phyloP scores from a whole-genome alignment of 1,284 basidiomycete species.

The Naganishia albida region DNA sequence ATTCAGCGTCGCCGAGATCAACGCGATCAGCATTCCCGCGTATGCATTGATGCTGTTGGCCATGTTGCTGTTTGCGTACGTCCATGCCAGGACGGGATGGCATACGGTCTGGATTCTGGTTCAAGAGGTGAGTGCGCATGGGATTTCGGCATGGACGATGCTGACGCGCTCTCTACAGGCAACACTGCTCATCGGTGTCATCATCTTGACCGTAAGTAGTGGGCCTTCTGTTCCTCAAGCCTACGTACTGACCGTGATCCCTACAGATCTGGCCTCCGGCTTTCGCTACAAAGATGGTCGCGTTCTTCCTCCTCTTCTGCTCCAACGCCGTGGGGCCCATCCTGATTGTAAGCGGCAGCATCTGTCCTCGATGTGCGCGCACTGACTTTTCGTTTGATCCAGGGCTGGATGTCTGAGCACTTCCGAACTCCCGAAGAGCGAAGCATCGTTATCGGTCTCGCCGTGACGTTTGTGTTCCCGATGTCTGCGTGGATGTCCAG shows the following conservation, averaged over 20 bases:
- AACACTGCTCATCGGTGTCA: constrained; percentile 36
- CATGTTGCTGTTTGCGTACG: constrained; percentile 40
- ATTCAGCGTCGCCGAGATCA: constrained; percentile 36
- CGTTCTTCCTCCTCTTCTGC: constrained; percentile 40
- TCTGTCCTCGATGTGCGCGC: neutral
- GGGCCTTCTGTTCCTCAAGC: neutral
- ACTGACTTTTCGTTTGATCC: neutral
- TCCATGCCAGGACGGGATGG: constrained; percentile 37
- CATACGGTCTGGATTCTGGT: constrained; percentile 36
- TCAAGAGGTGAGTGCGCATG: constrained; percentile 34
- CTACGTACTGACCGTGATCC: neutral
- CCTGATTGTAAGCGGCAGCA: constrained; percentile 34
- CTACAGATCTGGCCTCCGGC: constrained; percentile 35
- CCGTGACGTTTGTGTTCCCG: constrained; percentile 37
- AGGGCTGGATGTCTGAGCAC: constrained; percentile 43
- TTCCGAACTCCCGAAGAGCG: constrained; percentile 39
- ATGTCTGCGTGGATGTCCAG: constrained; percentile 41
- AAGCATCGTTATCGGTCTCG: constrained; percentile 39
- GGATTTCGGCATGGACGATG: neutral
- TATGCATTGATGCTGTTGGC: constrained; percentile 40
- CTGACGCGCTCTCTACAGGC: constrained; percentile 15
- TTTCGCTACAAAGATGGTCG: constrained; percentile 41
- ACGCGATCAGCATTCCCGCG: constrained; percentile 38
- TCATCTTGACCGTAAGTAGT: constrained; percentile 34
- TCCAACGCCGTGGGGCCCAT: constrained; percentile 39